Evolutionary conservation across 2,329 filamentous ascomycete genomes (phyloP).

Genomic region (Stachybotrys chlorohalonatus): DNA sequence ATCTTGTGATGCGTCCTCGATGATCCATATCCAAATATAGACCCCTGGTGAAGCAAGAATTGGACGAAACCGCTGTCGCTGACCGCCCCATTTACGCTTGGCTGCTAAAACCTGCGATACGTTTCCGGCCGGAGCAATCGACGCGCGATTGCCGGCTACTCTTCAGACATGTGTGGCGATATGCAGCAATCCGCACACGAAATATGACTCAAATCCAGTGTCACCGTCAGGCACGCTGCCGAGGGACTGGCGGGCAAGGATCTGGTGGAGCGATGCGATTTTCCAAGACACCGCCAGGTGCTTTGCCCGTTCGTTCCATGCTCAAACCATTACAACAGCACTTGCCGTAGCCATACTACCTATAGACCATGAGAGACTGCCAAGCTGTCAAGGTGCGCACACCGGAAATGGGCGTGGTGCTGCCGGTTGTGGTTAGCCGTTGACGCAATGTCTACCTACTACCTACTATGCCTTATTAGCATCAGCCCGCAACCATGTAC

Average conservation of each 20-base stretch:
- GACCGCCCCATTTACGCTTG: no score
- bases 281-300: no score
- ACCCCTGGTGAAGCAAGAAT: no score
- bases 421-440: not conserved
- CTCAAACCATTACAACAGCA: no score
- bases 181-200: not conserved
- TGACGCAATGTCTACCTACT: not conserved
- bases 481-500: not conserved
- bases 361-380: no score
- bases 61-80: no score
- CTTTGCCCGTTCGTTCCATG: no score
- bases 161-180: not conserved
- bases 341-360: no score
- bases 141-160: not conserved
- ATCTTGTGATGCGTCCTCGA: no score
- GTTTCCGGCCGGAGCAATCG: not conserved
- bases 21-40: no score
- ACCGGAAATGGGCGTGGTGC: not conserved
- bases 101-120: not conserved
- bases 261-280: not conserved
- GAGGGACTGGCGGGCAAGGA: not conserved
- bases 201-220: not conserved
- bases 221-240: not conserved
- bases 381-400: not conserved
- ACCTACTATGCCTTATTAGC: no score